Evolutionary conservation across 1,284 basidiomycete genomes (phyloP).

Genomic region (Hypsizygus ulmarius): DNA sequence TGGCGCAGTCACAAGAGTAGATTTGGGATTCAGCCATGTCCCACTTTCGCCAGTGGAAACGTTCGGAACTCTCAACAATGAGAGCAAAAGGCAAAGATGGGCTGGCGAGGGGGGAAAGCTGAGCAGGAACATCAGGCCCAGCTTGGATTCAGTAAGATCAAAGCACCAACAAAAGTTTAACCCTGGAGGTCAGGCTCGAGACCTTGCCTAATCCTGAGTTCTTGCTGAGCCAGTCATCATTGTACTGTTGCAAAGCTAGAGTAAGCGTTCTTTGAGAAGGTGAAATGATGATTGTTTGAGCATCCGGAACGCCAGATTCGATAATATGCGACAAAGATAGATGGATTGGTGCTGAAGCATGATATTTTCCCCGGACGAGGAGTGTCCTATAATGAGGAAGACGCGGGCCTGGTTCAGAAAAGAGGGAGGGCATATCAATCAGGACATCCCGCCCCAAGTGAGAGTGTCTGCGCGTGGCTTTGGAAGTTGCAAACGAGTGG

Average conservation of each 20-base stretch:
- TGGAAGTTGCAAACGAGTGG: background rate
- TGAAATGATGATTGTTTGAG: slow-evolving; percentile 48
- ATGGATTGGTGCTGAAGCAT: slow-evolving; percentile 56
- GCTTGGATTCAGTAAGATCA: slow-evolving; percentile 10
- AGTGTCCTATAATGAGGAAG: slow-evolving; percentile 48
- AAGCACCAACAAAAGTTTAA: slow-evolving; percentile 53
- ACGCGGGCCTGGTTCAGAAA: slow-evolving; percentile 34
- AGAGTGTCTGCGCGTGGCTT: too few relatives aligned
- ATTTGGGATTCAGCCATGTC: slow-evolving; percentile 29
- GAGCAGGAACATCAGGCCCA: slow-evolving; percentile 12
- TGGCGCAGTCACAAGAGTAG: slow-evolving; percentile 44
- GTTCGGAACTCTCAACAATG: slow-evolving; percentile 43
- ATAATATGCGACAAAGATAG: slow-evolving; percentile 49
- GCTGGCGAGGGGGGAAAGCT: slow-evolving; percentile 67
- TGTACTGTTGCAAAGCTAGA: slow-evolving; percentile 42
- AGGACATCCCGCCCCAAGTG: too few relatives aligned
- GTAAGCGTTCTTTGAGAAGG: slow-evolving; percentile 43
- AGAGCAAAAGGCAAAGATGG: slow-evolving; percentile 56
- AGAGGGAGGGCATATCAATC: slow-evolving; percentile 36
- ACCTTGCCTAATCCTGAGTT: slow-evolving; percentile 45
- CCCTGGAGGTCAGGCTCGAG: slow-evolving; percentile 40
- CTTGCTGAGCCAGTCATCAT: slow-evolving; percentile 54
- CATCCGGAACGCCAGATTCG: slow-evolving; percentile 23
- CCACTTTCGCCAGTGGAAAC: slow-evolving; percentile 21
- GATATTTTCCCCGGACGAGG: slow-evolving; percentile 52